A percentile compares a stretch with the other conserved stretches of the same genome.
phyloP scores from a whole-genome alignment of 1,139 yeast genomes.

The Komagataea norvegica region DNA sequence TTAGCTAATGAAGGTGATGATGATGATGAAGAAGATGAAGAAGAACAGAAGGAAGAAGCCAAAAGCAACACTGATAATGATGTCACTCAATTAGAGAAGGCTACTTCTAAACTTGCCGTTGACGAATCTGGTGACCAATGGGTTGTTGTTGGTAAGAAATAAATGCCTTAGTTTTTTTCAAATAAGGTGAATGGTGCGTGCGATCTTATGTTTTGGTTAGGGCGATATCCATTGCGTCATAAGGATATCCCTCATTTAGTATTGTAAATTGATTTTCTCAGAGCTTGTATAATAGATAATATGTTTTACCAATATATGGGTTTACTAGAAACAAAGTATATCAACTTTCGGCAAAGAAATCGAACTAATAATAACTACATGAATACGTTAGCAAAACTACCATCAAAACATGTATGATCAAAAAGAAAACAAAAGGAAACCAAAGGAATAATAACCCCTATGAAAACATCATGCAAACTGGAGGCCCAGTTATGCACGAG shows the following conservation, averaged over 20 bases:
- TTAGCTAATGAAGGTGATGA: conserved; percentile 65
- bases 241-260: no score
- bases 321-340: no score
- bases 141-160: conserved; percentile 57
- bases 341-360: no score
- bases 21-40: conserved; percentile 54
- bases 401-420: no score
- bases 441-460: no score
- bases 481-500: no score
- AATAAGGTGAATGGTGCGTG: no score
- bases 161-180: conserved; percentile 12
- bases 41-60: conserved; percentile 41
- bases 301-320: background rate
- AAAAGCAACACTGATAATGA: conserved; percentile 28
- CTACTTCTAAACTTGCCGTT: conserved; percentile 41
- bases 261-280: background rate
- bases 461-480: no score
- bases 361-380: no score
- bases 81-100: conserved; percentile 37
- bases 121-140: conserved; percentile 43
- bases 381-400: no score
- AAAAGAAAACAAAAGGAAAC: no score
- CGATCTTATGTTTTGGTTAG: background rate
- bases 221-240: background rate
- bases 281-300: conserved; percentile 1